Percentiles rank a stretch among this genome's conserved stretches.
Evolutionary conservation across 2,329 filamentous ascomycete species (phyloP).

Genomic region (Aspergillus sp.): DNA sequence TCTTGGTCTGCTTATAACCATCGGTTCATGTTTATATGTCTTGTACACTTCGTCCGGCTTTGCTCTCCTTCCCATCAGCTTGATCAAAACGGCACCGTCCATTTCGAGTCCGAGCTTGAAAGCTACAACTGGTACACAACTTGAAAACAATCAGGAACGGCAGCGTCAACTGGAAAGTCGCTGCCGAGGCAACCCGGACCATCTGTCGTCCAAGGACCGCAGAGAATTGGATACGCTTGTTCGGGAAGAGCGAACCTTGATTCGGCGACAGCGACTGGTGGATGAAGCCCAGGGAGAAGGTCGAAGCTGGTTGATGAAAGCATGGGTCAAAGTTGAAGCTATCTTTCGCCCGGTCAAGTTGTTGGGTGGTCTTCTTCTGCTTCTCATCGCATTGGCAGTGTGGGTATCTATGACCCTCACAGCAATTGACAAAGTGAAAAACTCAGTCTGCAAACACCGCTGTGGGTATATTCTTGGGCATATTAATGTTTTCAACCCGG

Average conservation of each 20-base stretch:
- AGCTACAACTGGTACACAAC: slow-evolving; percentile 66
- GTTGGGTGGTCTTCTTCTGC: slow-evolving; percentile 68
- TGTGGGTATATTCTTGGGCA: slow-evolving; percentile 87
- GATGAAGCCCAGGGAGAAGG: slow-evolving; percentile 61
- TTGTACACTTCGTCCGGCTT: slow-evolving; percentile 84
- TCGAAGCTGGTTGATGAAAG: slow-evolving; percentile 61
- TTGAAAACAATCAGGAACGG: slow-evolving; percentile 81
- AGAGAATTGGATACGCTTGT: slow-evolving; percentile 79
- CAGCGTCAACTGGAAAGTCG: slow-evolving; percentile 86
- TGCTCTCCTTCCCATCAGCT: slow-evolving; percentile 75
- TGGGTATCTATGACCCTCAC: slow-evolving; percentile 94
- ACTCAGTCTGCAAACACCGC: slow-evolving; percentile 80
- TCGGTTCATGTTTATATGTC: slow-evolving; percentile 78
- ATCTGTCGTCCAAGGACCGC: slow-evolving; percentile 74
- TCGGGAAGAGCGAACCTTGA: slow-evolving; percentile 84
- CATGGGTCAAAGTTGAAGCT: slow-evolving; percentile 73
- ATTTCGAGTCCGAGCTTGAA: slow-evolving; percentile 73
- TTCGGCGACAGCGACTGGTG: slow-evolving; percentile 79
- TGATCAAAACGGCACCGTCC: slow-evolving; percentile 86
- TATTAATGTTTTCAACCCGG: slow-evolving; percentile 87
- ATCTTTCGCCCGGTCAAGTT: slow-evolving; percentile 84
- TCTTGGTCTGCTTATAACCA: slow-evolving; percentile 75
- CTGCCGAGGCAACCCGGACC: slow-evolving; percentile 64
- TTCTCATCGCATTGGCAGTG: slow-evolving; percentile 65
- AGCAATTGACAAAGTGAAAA: slow-evolving; percentile 89